Evolutionary conservation across 1,284 basidiomycete genomes (phyloP), one percentile per base, ranked within the genome.

Genomic region (Cryptococcus amylolentus): DNA sequence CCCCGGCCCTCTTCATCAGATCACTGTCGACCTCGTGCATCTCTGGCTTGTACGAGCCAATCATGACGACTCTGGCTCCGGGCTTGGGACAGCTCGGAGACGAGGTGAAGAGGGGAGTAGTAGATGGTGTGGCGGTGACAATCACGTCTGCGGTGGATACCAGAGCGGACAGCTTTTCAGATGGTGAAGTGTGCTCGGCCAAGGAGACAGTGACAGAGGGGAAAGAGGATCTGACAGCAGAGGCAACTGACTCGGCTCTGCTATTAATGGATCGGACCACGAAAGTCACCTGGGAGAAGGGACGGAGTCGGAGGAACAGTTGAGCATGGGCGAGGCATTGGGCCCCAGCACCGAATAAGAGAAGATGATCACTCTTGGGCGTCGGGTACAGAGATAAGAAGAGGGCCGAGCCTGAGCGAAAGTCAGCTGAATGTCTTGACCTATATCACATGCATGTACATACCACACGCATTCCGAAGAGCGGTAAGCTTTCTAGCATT

Each of bases 401-500:
- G 8, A 91, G 80, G 2, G 88, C 77, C 0, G 88, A 91, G 37
- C 87, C 88, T 90, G 47, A 20, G 8, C 6, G 49, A n/a, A 12
- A 26, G 20, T 37, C 44, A 54, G 45, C 18, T 45, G 42, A n/a
- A 46, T 12, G 35, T 35, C 23, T 39, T 51, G 35, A 12, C 23
- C 10, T 16, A 5, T 37, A 26, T 49, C 23, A n/a, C 6, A 35
- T 40, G 20, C 35, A 14, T 16, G 40, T 31, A 75, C 82, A 56
- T 65, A 86, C 89, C 88, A 61, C 87, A 88, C 48, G 88, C 89
- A 55, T 88, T 94, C 47, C 91, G 75, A 45, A 91, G 72, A 2
- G 89, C 87, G 0, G 91, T 93, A 58, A 94, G 75, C 40, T 79
- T 80, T 42, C 85, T 79, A 2, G 91, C 86, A 67, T 93, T 92